phyloP scores from a whole-genome alignment of 768 basidiomycete species.

The Multifurca ochricompacta region DNA sequence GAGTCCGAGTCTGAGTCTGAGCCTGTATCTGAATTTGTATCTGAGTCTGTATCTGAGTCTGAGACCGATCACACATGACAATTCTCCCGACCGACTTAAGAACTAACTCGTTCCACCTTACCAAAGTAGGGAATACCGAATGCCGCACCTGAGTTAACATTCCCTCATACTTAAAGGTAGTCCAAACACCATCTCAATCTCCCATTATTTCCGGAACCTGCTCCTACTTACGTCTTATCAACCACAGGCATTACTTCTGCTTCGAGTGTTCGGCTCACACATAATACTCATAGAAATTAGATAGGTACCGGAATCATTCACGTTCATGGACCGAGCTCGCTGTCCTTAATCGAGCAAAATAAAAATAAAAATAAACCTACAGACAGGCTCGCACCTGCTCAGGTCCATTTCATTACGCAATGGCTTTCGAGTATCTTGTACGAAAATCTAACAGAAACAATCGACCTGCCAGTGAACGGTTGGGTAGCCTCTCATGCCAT shows the following conservation, averaged over 20 bases:
- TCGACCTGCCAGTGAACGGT: too few relatives aligned
- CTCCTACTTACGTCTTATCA: constrained; percentile 8
- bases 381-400: constrained; percentile 1
- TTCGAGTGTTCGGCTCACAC: constrained; percentile 1
- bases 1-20: too few relatives aligned
- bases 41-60: too few relatives aligned
- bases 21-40: constrained; percentile 18
- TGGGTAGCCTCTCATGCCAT: constrained; percentile 3
- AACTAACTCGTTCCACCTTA: constrained; percentile 7
- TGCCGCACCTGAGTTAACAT: constrained; percentile 3
- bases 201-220: constrained; percentile 7
- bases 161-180: not conserved
- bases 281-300: not conserved
- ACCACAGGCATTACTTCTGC: not conserved
- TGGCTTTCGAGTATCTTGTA: too few relatives aligned
- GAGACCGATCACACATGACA: too few relatives aligned
- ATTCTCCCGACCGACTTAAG: constrained; percentile 16
- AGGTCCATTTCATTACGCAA: too few relatives aligned
- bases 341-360: not conserved
- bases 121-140: constrained; percentile 12
- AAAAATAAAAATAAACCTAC: not conserved
- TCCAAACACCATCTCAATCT: not conserved
- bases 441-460: too few relatives aligned
- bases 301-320: not conserved
- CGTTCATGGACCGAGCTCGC: not conserved